Base-by-base conservation (phyloP, 352 stramenopile species). In the Phytophthora citrophthora region DNA sequence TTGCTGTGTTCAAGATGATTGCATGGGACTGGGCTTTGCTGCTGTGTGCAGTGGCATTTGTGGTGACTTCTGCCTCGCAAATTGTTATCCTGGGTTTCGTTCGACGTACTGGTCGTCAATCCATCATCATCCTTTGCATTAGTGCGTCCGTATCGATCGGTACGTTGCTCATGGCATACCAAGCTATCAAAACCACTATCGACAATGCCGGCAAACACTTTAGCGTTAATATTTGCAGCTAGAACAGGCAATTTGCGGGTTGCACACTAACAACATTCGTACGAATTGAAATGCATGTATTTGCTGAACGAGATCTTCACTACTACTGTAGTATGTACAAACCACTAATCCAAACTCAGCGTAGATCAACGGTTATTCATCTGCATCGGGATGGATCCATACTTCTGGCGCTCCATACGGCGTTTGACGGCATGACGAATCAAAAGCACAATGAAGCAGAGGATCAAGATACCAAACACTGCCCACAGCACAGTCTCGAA, bases 81-180 rank as follows among this genome's bases (percentile, higher is more conserved):
- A 54, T 85, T 8, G 78, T 75, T 29, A 83, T 90, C 40, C 50
- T 81, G 5, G 66, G 79, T 10, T 88, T 74, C 54, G 77, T 90
- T 41, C 77, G 79, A 8, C 62, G 66, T 12, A 83, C 77, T 13
- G 79, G 79, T 2, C 65, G 71, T 0, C 77, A 88, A 48, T 86
- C 79, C 2, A 80, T 90, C 58, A 83, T 90, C 34, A 76, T 90
- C 16, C 71, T 88, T 12, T 90, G 77, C 49, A 84, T 89, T 39
- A 74, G 64, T 29, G 62, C 66, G 18, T 70, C 76, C 11, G 75
- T 86, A 23, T 50, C 72, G 20, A 52, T 86, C 43, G 80, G 80
- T 24, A 65, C 54, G 8, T 48, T 68, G 26, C 56, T 86, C 45
- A 88, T 90, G 81, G 67, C 75, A 24, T 89, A 85, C 54, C 71